These are phyloP conservation scores for Tulasnella sp. DNA, from an alignment of 768 basidiomycete genomes.

Conservation along the genomic window DNA sequence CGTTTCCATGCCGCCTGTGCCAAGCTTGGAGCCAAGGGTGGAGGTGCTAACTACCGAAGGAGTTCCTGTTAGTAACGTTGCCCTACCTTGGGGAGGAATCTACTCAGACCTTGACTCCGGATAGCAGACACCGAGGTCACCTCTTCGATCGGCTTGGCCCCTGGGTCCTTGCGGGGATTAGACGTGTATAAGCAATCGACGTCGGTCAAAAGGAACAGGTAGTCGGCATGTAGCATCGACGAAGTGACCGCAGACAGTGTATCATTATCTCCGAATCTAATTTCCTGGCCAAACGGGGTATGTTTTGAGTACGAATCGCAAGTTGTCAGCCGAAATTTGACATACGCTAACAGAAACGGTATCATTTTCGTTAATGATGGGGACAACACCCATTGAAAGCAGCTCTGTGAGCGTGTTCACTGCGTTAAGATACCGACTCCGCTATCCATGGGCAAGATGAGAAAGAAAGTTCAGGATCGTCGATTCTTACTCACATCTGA, in stretches of 20 bases:
- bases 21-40: conserved; percentile 89
- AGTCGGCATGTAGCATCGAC: conserved; percentile 97
- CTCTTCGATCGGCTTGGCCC: conserved; percentile 75
- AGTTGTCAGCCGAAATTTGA: conserved; percentile 37
- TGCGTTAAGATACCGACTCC: conserved; percentile 94
- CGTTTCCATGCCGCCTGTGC: conserved; percentile 99
- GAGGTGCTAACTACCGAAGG: conserved; percentile 75
- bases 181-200: conserved; percentile 95
- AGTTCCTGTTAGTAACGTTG: background rate
- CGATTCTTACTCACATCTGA: conserved; percentile 71
- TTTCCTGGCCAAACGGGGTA: conserved; percentile 68
- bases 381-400: conserved; percentile 90
- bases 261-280: conserved; percentile 99
- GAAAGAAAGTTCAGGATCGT: background rate
- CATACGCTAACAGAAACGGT: conserved; percentile 95
- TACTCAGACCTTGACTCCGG: conserved; percentile 66
- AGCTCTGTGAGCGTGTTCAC: conserved; percentile 94
- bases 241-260: conserved; percentile 96
- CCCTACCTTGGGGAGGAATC: background rate
- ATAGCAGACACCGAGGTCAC: conserved; percentile 84
- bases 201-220: conserved; percentile 93
- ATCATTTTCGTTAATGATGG: conserved; percentile 99
- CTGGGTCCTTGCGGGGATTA: conserved; percentile 89
- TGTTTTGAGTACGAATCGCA: background rate
- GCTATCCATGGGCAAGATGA: conserved; percentile 50